Percentiles rank a stretch among this genome's conserved stretches.
phyloP scores from a whole-genome alignment of 2,329 filamentous ascomycete species.

The Epichloe festucae region DNA sequence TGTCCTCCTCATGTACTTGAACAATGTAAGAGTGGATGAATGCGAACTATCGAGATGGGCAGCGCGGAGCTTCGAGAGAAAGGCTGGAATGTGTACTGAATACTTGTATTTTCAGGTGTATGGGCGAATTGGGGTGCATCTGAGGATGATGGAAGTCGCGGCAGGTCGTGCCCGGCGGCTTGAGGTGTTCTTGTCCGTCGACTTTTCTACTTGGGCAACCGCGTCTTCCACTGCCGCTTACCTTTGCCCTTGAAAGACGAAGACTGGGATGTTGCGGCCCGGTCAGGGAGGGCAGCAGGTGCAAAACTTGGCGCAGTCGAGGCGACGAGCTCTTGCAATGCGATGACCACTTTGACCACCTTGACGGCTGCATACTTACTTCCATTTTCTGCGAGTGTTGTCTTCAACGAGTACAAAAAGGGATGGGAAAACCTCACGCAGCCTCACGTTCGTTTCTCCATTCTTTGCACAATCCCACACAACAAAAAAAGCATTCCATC shows the following conservation, averaged over 20 bases:
- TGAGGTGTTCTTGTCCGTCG: not conserved
- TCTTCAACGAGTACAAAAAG: not conserved
- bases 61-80: no score
- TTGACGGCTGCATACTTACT: no score
- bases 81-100: no score
- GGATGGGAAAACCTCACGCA: not conserved
- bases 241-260: not conserved
- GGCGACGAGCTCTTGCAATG: not conserved
- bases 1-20: no score
- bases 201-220: not conserved
- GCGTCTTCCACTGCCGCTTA: not conserved
- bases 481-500: not conserved
- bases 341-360: not conserved
- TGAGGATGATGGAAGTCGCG: not conserved
- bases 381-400: no score
- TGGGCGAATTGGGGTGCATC: no score
- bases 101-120: no score
- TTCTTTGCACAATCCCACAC: not conserved
- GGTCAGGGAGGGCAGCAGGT: not conserved
- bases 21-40: no score
- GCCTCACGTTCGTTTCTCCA: not conserved
- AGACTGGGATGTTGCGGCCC: not conserved
- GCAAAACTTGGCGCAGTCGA: not conserved
- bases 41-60: no score
- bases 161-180: not conserved